Base-by-base conservation (phyloP, 352 stramenopile genomes). In the Globisporangium yorkense region DNA sequence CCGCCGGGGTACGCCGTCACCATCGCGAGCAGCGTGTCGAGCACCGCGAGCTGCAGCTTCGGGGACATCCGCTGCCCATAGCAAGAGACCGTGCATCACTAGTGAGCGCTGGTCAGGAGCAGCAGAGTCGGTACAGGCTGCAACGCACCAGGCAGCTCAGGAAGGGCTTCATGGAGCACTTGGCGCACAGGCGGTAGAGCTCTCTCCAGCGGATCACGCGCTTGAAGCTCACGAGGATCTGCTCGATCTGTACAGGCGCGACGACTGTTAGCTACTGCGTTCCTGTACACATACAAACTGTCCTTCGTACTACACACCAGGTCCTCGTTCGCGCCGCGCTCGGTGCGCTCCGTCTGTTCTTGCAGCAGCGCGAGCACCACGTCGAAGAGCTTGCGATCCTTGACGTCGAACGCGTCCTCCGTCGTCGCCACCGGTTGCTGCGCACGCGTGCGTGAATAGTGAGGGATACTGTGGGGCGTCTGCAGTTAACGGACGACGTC, bases 91-190 rank as follows among this genome's bases (percentile, higher is more conserved):
- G 24, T 1, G 1, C 24, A 27, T 27, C 24, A 2, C 24, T 27
- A 27, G 24, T 27, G 24, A 2, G 16, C 15, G 5, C 40, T 18
- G 16, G 40, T 20, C 16, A 46, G 13, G 2, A 46, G n/a, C 3
- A 46, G 40, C 13, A 20, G 5, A 9, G 16, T 12, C 6, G 5
- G 7, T 20, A 16, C 16, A 46, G 4, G 20, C 41, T n/a, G 10
- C 16, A 18, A 67, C 67, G 52, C 53, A 86, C 77, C 54, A 88
- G 59, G 57, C 79, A 94, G 54, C 72, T 76, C 31, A 94, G 67
- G 45, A 94, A 87, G 10, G 84, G 84, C 63, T 90, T 92, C 63
- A 90, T 77, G 18, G 80, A 88, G 66, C 79, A 92, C 65, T 91
- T 92, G 54, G 77, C 77, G 47, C 81, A 86, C 20, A 92, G 61